Conservation (phyloP, 495 filamentous ascomycete genomes). For the Aspergillus leporis region DNA sequence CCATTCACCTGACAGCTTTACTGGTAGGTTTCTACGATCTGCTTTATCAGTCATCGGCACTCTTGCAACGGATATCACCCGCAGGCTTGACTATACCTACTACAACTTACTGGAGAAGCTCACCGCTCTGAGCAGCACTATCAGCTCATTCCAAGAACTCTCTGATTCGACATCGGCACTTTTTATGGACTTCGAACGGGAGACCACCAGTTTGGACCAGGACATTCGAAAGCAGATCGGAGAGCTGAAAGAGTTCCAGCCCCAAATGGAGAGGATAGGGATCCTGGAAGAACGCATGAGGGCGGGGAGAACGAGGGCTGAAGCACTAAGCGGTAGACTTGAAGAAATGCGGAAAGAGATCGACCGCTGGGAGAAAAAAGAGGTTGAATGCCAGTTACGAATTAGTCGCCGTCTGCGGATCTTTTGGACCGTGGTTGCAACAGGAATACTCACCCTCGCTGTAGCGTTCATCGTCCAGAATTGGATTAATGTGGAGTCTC, state of each 20-base stretch:
- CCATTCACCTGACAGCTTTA: neutral
- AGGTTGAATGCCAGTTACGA: slow-evolving; percentile 70
- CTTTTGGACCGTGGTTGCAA: slow-evolving; percentile 56
- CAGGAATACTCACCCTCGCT: slow-evolving; percentile 37
- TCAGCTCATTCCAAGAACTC: slow-evolving; percentile 69
- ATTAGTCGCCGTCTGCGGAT: slow-evolving; percentile 62
- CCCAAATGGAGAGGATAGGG: slow-evolving; percentile 67
- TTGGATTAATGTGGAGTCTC: slow-evolving; percentile 21
- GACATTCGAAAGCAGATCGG: slow-evolving; percentile 68
- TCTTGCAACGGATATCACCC: slow-evolving; percentile 58
- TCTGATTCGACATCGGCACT: slow-evolving; percentile 61
- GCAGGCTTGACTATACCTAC: slow-evolving; percentile 82
- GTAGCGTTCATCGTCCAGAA: slow-evolving; percentile 45
- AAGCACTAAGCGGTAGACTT: slow-evolving; percentile 64
- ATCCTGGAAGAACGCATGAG: slow-evolving; percentile 66
- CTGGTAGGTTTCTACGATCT: slow-evolving; percentile 36
- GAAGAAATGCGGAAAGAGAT: slow-evolving; percentile 64
- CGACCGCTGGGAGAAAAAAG: slow-evolving; percentile 69
- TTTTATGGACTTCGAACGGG: slow-evolving; percentile 60
- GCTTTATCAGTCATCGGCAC: slow-evolving; percentile 41
- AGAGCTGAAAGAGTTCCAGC: slow-evolving; percentile 65
- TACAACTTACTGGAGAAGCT: slow-evolving; percentile 81
- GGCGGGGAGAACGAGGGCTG: slow-evolving; percentile 61
- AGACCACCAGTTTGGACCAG: slow-evolving; percentile 57
- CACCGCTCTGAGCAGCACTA: slow-evolving; percentile 64